phyloP scores from a whole-genome alignment of 176 grass and related monocot species.

The Eragrostis curvula region DNA sequence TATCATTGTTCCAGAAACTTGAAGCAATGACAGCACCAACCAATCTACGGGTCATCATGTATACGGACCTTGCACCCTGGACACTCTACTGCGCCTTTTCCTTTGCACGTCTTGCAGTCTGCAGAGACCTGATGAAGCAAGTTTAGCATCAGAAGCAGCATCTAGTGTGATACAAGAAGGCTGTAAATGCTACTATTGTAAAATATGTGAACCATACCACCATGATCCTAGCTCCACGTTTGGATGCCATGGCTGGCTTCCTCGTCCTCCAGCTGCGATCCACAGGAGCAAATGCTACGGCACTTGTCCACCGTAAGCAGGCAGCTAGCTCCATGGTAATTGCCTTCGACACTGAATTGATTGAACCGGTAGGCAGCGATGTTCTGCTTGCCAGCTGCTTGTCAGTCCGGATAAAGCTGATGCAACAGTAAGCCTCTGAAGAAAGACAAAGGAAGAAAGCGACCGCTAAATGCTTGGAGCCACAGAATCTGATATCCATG shows the following conservation, averaged over 20 bases:
- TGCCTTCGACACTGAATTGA: neutral
- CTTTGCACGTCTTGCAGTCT: slow-evolving; percentile 71
- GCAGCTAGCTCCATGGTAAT: slow-evolving; percentile 41
- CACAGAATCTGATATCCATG: neutral
- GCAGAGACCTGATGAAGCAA: slow-evolving; percentile 40
- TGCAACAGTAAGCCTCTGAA: neutral
- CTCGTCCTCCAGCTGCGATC: neutral
- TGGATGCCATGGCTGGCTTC: neutral
- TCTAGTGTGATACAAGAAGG: neutral
- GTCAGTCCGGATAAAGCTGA: no score
- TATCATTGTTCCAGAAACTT: neutral
- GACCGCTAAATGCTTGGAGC: neutral
- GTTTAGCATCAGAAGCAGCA: neutral
- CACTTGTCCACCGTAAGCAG: neutral
- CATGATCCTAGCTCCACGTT: neutral
- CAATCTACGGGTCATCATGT: neutral
- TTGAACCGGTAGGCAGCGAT: neutral
- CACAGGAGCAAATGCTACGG: neutral
- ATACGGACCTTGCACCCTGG: slow-evolving; percentile 76
- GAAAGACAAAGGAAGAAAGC: slow-evolving; percentile 11
- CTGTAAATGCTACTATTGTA: neutral
- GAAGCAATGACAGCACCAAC: neutral
- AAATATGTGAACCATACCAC: neutral
- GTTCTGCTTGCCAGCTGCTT: no score
- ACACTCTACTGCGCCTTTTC: slow-evolving; percentile 87